Evolutionary conservation across 2,329 filamentous ascomycete genomes (phyloP).

Genomic region (Colletotrichum chrysophilum): DNA sequence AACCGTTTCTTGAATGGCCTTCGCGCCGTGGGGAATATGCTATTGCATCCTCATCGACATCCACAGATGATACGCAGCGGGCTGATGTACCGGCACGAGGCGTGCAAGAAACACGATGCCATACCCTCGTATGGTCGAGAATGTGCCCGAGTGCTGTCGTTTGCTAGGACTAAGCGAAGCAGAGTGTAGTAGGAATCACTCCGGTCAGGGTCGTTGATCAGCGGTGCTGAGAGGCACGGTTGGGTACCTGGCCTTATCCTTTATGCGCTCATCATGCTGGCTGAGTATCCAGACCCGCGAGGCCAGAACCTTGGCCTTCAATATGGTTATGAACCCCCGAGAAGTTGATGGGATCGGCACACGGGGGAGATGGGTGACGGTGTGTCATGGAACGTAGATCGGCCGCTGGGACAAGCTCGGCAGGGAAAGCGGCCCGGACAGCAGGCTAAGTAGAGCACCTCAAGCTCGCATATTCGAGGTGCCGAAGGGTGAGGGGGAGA

Average conservation of each 20-base stretch:
- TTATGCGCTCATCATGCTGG: neutral
- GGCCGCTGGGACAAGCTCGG: neutral
- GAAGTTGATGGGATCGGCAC: neutral
- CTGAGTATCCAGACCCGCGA: neutral
- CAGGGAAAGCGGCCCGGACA: neutral
- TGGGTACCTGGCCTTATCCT: neutral
- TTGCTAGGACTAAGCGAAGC: neutral
- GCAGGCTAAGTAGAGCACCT: neutral
- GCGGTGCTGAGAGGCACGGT: neutral
- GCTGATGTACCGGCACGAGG: neutral
- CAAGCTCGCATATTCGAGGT: neutral
- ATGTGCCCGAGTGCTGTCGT: neutral
- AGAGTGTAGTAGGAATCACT: neutral
- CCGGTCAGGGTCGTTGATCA: rapidly evolving
- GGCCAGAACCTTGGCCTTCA: neutral
- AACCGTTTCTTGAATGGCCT: no score
- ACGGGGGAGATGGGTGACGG: neutral
- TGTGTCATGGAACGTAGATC: neutral
- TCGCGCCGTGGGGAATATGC: neutral
- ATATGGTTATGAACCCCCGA: neutral
- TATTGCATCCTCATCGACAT: neutral
- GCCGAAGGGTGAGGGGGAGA: neutral
- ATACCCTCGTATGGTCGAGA: neutral
- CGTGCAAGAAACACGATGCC: neutral
- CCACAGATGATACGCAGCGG: neutral